A percentile compares a stretch with the other conserved stretches of the same genome.
phyloP scores from a whole-genome alignment of 2,329 filamentous ascomycete species.

The Aplosporella prunicola region DNA sequence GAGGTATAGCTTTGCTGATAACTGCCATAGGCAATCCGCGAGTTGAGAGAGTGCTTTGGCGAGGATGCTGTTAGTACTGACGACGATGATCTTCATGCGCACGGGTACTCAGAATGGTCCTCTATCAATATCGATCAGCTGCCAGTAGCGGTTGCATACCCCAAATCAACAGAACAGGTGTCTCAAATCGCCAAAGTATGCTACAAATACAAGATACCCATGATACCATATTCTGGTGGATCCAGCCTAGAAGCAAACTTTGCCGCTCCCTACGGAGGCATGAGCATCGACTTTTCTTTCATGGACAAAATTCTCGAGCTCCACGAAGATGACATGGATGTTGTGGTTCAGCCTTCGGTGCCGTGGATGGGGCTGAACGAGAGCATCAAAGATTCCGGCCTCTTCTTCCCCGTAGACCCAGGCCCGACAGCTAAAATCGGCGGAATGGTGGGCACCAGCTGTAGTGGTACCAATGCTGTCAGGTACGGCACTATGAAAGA shows the following conservation, averaged over 20 bases:
- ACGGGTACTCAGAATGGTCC: conserved; percentile 64
- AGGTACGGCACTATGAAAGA: conserved; percentile 82
- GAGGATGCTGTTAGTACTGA: conserved; percentile 55
- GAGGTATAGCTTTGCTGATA: not conserved
- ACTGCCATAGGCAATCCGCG: conserved; percentile 43
- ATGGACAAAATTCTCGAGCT: conserved; percentile 78
- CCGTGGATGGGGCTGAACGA: conserved; percentile 89
- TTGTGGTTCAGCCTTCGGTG: conserved; percentile 83
- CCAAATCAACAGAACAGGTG: conserved; percentile 55
- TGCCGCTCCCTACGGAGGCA: conserved; percentile 73
- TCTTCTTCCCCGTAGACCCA: conserved; percentile 89
- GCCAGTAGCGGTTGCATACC: conserved; percentile 57
- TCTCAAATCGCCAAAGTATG: conserved; percentile 60
- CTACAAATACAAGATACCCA: conserved; percentile 68
- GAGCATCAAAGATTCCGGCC: conserved; percentile 58
- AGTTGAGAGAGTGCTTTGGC: conserved; percentile 44
- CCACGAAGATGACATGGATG: conserved; percentile 81
- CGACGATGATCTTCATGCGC: conserved; percentile 51
- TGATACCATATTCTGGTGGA: conserved; percentile 77
- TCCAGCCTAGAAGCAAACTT: conserved; percentile 86
- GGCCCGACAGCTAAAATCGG: conserved; percentile 67
- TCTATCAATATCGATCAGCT: conserved; percentile 55
- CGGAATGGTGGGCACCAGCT: conserved; percentile 73
- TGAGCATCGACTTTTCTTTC: conserved; percentile 79
- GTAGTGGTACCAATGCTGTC: conserved; percentile 66